Evolutionary conservation across 192 early-diverging fungal species (phyloP).

Genomic region (Diversispora epigaea): DNA sequence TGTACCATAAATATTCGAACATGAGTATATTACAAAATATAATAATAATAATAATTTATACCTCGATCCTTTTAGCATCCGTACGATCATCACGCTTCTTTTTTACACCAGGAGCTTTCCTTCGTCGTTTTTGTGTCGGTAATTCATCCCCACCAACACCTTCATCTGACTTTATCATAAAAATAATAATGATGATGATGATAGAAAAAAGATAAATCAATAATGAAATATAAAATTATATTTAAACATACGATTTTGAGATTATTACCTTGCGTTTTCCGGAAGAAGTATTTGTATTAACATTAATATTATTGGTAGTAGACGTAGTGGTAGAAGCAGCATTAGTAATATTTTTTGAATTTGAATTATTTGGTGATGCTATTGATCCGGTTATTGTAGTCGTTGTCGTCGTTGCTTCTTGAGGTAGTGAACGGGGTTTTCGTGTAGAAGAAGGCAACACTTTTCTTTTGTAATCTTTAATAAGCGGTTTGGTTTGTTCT

Average conservation of each 20-base stretch:
- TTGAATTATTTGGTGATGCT: no score
- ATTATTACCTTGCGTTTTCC: slow-evolving; percentile 23
- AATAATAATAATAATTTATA: background rate
- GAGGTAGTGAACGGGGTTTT: slow-evolving; percentile 4
- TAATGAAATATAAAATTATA: background rate
- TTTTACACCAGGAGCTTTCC: slow-evolving; percentile 24
- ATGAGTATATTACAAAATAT: background rate
- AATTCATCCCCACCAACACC: slow-evolving; percentile 5
- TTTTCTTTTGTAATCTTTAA: slow-evolving; percentile 2
- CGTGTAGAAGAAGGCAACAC: background rate
- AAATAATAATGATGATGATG: background rate
- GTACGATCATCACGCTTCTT: slow-evolving; percentile 34
- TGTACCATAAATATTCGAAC: background rate
- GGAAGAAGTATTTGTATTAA: background rate
- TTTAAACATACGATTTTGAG: background rate
- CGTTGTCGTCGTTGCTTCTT: background rate
- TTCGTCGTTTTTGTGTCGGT: slow-evolving; percentile 10
- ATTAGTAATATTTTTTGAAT: no score
- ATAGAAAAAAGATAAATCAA: background rate
- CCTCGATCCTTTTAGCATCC: slow-evolving; percentile 31
- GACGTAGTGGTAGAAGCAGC: no score
- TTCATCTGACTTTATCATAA: background rate
- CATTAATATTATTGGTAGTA: no score
- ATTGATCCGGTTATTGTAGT: no score
- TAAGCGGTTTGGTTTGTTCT: slow-evolving; percentile 10